Evolutionary conservation across 306 rosid genomes (phyloP).

Genomic region (Comarum palustre): DNA sequence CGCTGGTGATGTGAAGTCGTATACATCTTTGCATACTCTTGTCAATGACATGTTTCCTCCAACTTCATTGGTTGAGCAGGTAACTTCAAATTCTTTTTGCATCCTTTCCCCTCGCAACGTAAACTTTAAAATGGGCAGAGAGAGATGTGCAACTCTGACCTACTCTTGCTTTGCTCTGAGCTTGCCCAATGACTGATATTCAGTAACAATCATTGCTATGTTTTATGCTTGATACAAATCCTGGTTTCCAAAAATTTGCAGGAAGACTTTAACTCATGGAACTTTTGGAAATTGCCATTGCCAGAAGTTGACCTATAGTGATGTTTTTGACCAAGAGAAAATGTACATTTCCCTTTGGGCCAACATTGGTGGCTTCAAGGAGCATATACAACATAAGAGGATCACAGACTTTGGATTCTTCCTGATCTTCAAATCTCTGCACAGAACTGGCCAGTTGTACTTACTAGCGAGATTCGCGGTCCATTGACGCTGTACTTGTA

Average conservation of each 20-base stretch:
- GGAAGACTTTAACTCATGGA: constrained; percentile 96
- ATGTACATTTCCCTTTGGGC: background rate
- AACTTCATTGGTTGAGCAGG: constrained; percentile 86
- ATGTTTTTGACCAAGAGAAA: background rate
- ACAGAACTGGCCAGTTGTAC: constrained; percentile 14
- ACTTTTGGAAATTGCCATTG: constrained; percentile 77
- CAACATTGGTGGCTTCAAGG: background rate
- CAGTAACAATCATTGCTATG: background rate
- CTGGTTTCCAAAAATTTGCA: constrained; percentile 34
- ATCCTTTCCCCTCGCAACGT: background rate
- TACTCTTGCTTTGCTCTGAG: background rate
- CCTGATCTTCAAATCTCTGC: constrained; percentile 12
- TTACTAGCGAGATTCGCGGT: background rate
- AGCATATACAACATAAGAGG: background rate
- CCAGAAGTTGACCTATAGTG: constrained; percentile 43
- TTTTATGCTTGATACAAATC: background rate
- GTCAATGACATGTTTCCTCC: constrained; percentile 99
- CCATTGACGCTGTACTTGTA: constrained; percentile 19
- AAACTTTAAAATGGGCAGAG: background rate
- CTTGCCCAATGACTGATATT: background rate
- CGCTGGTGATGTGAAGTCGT: constrained; percentile 65
- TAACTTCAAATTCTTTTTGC: constrained; percentile 14
- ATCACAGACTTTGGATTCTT: constrained; percentile 1
- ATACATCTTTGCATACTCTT: constrained; percentile 91
- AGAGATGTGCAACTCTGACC: background rate